These are phyloP conservation scores for Colletotrichum kahawae DNA, from an alignment of 2,329 filamentous ascomycete species.

Conservation along the genomic window DNA sequence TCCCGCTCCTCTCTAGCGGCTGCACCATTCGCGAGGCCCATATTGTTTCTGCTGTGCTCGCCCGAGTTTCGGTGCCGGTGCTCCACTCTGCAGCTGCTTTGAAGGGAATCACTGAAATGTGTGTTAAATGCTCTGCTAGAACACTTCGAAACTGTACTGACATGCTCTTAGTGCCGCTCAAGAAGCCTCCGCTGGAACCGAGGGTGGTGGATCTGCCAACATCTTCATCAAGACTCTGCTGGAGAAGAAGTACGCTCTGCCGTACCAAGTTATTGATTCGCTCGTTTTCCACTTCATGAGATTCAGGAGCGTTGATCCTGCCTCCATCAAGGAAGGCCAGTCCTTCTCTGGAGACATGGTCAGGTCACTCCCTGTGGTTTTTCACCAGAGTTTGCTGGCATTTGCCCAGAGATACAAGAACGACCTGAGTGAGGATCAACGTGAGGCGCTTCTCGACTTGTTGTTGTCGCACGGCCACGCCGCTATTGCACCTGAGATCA, in stretches of 20 bases:
- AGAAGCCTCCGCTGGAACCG: slow-evolving; percentile 81
- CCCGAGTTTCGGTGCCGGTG: slow-evolving; percentile 85
- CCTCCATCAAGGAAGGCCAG: slow-evolving; percentile 54
- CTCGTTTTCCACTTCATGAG: slow-evolving; percentile 96
- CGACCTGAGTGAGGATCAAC: slow-evolving; percentile 93
- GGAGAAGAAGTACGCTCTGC: slow-evolving; percentile 96
- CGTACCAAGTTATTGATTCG: slow-evolving; percentile 92
- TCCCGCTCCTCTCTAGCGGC: slow-evolving; percentile 84
- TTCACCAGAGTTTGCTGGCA: slow-evolving; percentile 91
- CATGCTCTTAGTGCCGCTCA: slow-evolving; percentile 65
- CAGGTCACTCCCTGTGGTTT: slow-evolving; percentile 84
- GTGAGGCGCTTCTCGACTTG: slow-evolving; percentile 88
- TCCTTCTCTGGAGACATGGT: slow-evolving; percentile 51
- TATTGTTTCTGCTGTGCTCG: slow-evolving; percentile 86
- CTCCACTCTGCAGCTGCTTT: slow-evolving; percentile 91
- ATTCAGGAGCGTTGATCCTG: slow-evolving; percentile 75
- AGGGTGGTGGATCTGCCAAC: slow-evolving; percentile 90
- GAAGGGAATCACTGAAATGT: slow-evolving; percentile 89
- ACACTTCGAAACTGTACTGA: not conserved
- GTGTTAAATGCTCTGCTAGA: not conserved
- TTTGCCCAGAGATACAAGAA: slow-evolving; percentile 96
- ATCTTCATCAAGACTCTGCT: slow-evolving; percentile 92
- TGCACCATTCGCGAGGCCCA: slow-evolving; percentile 92
- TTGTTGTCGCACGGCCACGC: slow-evolving; percentile 84
- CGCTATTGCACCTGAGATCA: slow-evolving; percentile 87